These are phyloP conservation scores for Pachysandra terminalis DNA, from an alignment of 164 flowering plant species.

Conservation along the genomic window DNA sequence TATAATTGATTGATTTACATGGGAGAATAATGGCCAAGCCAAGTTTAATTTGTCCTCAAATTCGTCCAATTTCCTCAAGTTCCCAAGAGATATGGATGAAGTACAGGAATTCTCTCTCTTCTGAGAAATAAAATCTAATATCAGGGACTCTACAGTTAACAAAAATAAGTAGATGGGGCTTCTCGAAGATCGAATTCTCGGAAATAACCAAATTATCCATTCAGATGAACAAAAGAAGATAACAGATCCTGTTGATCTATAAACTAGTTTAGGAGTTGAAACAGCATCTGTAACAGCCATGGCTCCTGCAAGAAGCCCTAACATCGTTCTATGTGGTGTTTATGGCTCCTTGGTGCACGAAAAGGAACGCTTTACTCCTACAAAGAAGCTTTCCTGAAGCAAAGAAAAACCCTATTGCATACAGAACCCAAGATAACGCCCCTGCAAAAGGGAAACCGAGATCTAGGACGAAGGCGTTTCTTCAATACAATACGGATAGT, in stretches of 20 bases:
- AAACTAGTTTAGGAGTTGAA: neutral
- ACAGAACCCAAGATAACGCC: neutral
- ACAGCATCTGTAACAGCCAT: conserved; percentile 4
- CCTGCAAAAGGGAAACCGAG: conserved; percentile 8
- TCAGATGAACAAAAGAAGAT: neutral
- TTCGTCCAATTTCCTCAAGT: neutral
- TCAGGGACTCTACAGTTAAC: neutral
- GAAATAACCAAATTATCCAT: neutral
- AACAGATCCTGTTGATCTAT: conserved; percentile 11
- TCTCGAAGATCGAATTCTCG: neutral
- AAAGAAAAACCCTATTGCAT: neutral
- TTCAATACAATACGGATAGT: neutral
- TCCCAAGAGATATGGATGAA: neutral
- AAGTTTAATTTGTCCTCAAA: too few species aligned
- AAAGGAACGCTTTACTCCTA: neutral
- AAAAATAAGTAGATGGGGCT: conserved; percentile 4
- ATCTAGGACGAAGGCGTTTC: conserved; percentile 11
- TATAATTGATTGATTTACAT: neutral
- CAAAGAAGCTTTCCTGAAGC: neutral
- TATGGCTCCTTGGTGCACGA: neutral
- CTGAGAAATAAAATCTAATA: neutral
- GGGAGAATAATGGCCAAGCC: neutral
- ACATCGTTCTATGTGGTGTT: neutral
- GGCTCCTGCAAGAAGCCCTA: conserved; percentile 8
- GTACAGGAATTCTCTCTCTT: neutral